These are phyloP conservation scores for Rhodotorula kratochvilovae DNA, from an alignment of 768 basidiomycete genomes.

Conservation along the genomic window DNA sequence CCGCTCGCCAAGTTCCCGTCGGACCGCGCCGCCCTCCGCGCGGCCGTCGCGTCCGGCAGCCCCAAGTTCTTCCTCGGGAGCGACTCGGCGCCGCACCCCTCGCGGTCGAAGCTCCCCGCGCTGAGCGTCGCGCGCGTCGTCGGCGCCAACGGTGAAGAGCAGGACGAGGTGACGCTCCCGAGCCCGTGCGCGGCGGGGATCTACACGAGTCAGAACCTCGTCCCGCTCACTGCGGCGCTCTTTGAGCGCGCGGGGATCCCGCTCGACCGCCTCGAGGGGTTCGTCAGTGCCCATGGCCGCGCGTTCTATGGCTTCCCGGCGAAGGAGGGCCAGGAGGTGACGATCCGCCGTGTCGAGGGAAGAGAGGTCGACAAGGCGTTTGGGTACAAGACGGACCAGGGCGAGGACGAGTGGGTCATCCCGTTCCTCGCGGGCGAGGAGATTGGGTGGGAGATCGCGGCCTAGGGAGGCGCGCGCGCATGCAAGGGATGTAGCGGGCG, in stretches of 20 bases:
- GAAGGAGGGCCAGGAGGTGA: conserved; percentile 38
- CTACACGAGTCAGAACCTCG: conserved; percentile 86
- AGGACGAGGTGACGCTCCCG: conserved; percentile 62
- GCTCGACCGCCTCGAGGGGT: conserved; percentile 71
- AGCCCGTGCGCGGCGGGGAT: conserved; percentile 88
- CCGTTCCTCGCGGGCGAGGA: conserved; percentile 85
- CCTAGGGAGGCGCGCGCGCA: not conserved
- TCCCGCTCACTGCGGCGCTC: conserved; percentile 83
- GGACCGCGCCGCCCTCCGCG: conserved; percentile 74
- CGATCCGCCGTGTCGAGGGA: conserved; percentile 45
- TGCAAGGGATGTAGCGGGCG: not conserved
- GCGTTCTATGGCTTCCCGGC: conserved; percentile 61
- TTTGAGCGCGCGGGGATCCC: conserved; percentile 86
- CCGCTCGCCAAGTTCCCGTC: conserved; percentile 94
- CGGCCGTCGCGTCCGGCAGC: conserved; percentile 65
- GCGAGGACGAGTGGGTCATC: conserved; percentile 55
- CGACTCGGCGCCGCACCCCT: conserved; percentile 90
- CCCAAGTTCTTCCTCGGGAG: conserved; percentile 95
- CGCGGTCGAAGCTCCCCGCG: conserved; percentile 45
- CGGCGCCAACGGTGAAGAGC: conserved; percentile 33
- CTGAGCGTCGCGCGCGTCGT: conserved; percentile 15
- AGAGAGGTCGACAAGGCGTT: conserved; percentile 41
- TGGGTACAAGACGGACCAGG: conserved; percentile 47
- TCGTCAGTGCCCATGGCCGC: conserved; percentile 73
- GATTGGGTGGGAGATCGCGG: conserved; percentile 60